Evolutionary conservation across 805 yeast species (phyloP), one percentile per base, ranked within the genome.

Genomic region (Metahyphopichia silvanorum): DNA sequence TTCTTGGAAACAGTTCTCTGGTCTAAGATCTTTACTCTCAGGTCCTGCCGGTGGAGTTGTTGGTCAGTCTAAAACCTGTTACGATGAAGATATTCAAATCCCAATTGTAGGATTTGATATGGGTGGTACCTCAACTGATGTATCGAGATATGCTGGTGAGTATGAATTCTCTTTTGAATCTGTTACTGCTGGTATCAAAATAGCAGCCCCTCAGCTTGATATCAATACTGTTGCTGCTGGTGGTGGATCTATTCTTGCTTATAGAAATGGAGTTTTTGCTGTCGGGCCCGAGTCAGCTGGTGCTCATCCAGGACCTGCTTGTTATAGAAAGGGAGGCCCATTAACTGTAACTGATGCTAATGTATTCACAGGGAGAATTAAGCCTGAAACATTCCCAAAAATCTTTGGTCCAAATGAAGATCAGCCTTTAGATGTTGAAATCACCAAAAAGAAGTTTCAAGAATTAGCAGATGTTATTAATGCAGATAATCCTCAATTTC

Each of bases 51-150:
- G 53, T 23, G 53, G 53, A n/a, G 47, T 46, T 10, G 51, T 48
- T 26, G 53, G 53, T 12, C 37, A 42, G 24, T 44, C 47, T 11
- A 34, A 35, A 22, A 48, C 53, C 18, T 44, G 40, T 31, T 46
- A 37, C 31, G 49, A 55, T 35, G 40, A 21, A 6, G 69, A 77
- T 39, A 72, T 73, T 34, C 58, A 61, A 9, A 69, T 72, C 16
- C 88, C 95, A 0, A 66, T 83, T 29, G 74, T 86, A 35, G 94
- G 93, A 0, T 83, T 86, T 44, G 95, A 86, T 56, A 84, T 86
- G 89, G 95, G 95, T 31, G 95, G 95, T 30, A 86, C 95, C 1
- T 82, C 91, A 1, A 86, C 95, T 1, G 95, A 86, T 60, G 89
- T 84, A 4, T 78, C 87, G 4, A 67, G 95, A 40, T 86, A 64